These are phyloP conservation scores for Akanthomyces lecanii DNA, from an alignment of 2,329 filamentous ascomycete species.

Conservation along the genomic window DNA sequence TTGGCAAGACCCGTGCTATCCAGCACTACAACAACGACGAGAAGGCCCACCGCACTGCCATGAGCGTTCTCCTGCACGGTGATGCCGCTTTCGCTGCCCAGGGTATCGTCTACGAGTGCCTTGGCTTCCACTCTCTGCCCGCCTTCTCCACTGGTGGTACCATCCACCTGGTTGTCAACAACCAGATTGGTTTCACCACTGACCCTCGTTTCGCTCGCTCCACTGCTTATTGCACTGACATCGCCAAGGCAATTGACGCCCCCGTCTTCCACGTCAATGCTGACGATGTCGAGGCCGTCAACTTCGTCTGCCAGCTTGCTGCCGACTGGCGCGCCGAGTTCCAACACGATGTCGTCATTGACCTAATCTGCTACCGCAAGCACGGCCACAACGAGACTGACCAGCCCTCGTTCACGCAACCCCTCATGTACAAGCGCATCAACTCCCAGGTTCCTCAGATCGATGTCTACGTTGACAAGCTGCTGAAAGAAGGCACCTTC, in stretches of 20 bases:
- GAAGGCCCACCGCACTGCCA: constrained; percentile 79
- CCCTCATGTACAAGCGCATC: constrained; percentile 99
- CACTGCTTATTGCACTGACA: constrained; percentile 97
- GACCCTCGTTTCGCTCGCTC: constrained; percentile 96
- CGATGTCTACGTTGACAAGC: constrained; percentile 86
- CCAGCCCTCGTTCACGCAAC: constrained; percentile 99
- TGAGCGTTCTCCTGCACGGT: constrained; percentile 94
- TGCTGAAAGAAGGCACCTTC: constrained; percentile 88
- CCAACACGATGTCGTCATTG: constrained; percentile 96
- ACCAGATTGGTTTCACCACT: constrained; percentile 99
- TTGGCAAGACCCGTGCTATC: constrained; percentile 96
- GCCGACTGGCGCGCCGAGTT: constrained; percentile 98
- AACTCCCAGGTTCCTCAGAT: constrained; percentile 78
- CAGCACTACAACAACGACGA: constrained; percentile 99
- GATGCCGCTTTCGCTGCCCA: constrained; percentile 96
- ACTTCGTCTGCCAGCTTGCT: constrained; percentile 95
- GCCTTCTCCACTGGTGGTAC: constrained; percentile 97
- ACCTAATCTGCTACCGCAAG: constrained; percentile 98
- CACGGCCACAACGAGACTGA: constrained; percentile 99
- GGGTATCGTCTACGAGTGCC: constrained; percentile 96
- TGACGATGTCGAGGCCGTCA: constrained; percentile 96
- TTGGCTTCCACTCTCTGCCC: constrained; percentile 93
- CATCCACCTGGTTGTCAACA: constrained; percentile 96
- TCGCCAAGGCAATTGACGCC: constrained; percentile 97
- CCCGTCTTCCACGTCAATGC: constrained; percentile 99